Base-by-base conservation (phyloP, 371 early-diverging fungal genomes). In the Mucor lusitanicus region DNA sequence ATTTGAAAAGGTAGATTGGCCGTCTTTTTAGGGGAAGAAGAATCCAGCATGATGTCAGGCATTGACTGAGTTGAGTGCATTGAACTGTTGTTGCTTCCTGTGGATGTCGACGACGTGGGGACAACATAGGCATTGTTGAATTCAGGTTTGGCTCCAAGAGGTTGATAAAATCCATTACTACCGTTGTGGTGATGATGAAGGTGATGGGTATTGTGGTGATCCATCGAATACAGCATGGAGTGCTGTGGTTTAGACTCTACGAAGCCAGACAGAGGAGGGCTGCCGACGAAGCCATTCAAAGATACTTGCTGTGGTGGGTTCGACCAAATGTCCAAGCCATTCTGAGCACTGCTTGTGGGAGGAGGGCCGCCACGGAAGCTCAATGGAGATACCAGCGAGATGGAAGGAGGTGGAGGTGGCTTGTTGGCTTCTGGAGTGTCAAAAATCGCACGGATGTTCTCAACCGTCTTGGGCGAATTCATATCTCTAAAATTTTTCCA, bases 401-500 rank as follows among this genome's bases (percentile, higher is more conserved):
- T 19, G 5, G 65, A 64, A 37, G 69, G 40, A 0, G 63, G 50
- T 44, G 67, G 65, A 17, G 71, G 66, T 46, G 67, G 67, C 37
- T 67, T 62, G 37, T 57, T 71, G 17, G 59, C 54, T 21, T 63
- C 67, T 12, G 71, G 61, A 3, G 71, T 68, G 59, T 82, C 80
- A 62, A 82, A 82, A 46, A 79, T 78, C 37, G 80, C 76, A 23
- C 80, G 74, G 48, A 79, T 74, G 40, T 80, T 80, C 12, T 77
- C 75, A 6, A 72, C 78, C 6, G 79, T 71, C 21, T 70, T 67
- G 28, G 75, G 70, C n/a, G 75, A 71, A 50, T 73, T 77, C 67
- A 77, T 78, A 28, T 78, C 79, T 56, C 82, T 70, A 67, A 78
- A 77, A 42, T 68, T 76, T 48, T 70, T 76, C 82, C 82, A 81